Percentiles rank a stretch among this genome's conserved stretches.
phyloP scores from a whole-genome alignment of 345 rosid genomes.

The Arabis hirsuta region DNA sequence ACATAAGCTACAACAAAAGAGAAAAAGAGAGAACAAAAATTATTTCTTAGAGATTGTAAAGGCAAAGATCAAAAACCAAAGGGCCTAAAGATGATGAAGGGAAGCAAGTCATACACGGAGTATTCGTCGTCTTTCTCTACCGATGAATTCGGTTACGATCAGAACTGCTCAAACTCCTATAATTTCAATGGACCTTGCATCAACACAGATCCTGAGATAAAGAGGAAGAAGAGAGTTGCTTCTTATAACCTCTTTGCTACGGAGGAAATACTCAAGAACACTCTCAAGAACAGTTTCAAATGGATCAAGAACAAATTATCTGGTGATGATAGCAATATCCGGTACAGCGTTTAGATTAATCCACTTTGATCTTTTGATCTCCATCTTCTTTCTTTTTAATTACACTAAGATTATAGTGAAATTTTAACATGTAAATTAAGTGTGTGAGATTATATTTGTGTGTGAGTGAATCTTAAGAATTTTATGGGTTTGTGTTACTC shows the following conservation, averaged over 20 bases:
- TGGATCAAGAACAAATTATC: conserved; percentile 90
- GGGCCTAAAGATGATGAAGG: conserved; percentile 61
- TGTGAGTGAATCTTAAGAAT: background rate
- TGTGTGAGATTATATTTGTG: conserved; percentile 26
- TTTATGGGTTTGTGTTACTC: conserved; percentile 20
- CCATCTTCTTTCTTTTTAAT: conserved; percentile 12
- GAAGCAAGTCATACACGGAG: conserved; percentile 75
- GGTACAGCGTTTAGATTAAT: conserved; percentile 42
- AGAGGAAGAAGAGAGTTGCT: conserved; percentile 90
- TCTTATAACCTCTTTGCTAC: conserved; percentile 68
- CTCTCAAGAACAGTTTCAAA: conserved; percentile 80
- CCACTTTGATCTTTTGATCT: conserved; percentile 15
- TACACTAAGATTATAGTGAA: conserved; percentile 14
- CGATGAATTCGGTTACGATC: conserved; percentile 56
- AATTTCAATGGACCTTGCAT: conserved; percentile 73
- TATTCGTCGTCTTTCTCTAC: conserved; percentile 64
- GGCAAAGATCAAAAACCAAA: background rate
- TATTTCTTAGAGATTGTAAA: conserved; percentile 21
- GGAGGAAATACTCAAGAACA: conserved; percentile 78
- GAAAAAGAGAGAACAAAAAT: background rate
- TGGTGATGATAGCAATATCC: conserved; percentile 44
- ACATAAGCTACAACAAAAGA: conserved; percentile 27
- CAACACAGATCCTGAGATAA: conserved; percentile 72
- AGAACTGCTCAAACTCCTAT: conserved; percentile 59
- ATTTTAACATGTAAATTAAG: conserved; percentile 37